Base-by-base conservation (phyloP, 2,329 filamentous ascomycete species). In the Colletotrichum sp. region DNA sequence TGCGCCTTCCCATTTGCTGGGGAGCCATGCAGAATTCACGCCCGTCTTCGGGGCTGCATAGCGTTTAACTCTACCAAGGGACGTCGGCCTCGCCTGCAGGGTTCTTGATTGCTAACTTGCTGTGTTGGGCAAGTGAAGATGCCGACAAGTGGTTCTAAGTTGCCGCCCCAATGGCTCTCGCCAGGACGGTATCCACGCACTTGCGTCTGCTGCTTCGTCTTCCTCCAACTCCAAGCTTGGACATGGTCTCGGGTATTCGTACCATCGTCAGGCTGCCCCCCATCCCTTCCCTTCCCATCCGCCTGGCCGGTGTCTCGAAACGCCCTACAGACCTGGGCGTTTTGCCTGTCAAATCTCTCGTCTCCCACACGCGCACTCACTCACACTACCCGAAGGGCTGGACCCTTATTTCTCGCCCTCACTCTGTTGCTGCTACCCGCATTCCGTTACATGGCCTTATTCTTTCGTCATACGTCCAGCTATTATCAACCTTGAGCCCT, bases 391-490 rank as follows among this genome's bases (percentile, higher is more conserved):
- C 19, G 19, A 32, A 61, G 30, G 64, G 64, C 52, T 36, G 48
- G 60, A 48, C 72, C 68, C 60, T 60, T 44, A 16, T 59, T 74
- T 55, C 5, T 34, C 11, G n/a, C n/a, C 25, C 32, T 25, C n/a
- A 52, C 44, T 55, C n/a, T 11, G 15, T 25, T 15, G 16, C 67
- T 55, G 30, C 28, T 48, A 63, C 30, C 28, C 16, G 61, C 39
- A 12, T 59, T 75, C 30, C 61, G 22, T 67, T 30, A 27, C 25
- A 57, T 68, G 69, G 52, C 9, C 63, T 72, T 67, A 39, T 64
- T 75, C 25, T 72, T 68, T 73, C 69, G 73, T 64, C 63, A 75
- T 73, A 30, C 69, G 48, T 28, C 32, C 22, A 67, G 59, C 30
- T 34, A 48, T 39, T 16, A 57, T 73, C 73, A 55, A 68, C 59